A percentile compares a stretch with the other conserved stretches of the same genome.
These are phyloP conservation scores for Triglochin maritima DNA, from an alignment of 106 monocot genomes.

Conservation along the genomic window DNA sequence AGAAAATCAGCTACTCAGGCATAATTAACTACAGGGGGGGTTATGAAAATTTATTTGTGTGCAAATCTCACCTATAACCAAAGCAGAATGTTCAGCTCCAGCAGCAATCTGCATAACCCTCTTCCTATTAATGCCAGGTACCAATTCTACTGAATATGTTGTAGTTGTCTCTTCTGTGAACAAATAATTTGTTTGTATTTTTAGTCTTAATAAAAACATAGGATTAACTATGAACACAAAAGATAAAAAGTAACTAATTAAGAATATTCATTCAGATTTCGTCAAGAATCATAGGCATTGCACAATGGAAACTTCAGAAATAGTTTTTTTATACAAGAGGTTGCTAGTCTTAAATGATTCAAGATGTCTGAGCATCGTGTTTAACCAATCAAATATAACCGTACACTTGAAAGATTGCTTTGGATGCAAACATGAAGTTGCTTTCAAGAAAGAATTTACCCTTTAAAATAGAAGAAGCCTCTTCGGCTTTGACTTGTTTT, in stretches of 20 bases:
- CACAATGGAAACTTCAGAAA: not conserved
- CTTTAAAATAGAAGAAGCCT: not conserved
- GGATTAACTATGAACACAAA: not conserved
- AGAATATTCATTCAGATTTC: not conserved
- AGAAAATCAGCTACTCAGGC: too few relatives aligned
- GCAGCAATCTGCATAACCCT: conserved; percentile 50
- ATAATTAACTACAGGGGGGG: too few relatives aligned
- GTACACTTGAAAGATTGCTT: not conserved
- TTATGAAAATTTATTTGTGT: too few relatives aligned
- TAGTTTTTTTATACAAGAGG: not conserved
- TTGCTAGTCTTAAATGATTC: too few relatives aligned
- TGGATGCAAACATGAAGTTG: not conserved
- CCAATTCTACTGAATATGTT: conserved; percentile 12
- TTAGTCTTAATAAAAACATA: not conserved
- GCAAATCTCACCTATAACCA: conserved; percentile 42
- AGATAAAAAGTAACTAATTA: not conserved
- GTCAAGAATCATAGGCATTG: not conserved
- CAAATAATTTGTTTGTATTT: not conserved
- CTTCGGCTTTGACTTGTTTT: not conserved
- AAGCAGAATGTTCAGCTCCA: conserved; percentile 80
- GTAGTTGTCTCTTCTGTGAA: not conserved
- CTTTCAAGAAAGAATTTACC: not conserved
- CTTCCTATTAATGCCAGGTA: conserved; percentile 23
- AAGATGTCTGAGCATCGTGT: not conserved
- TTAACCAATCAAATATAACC: not conserved